A percentile compares a stretch with the other conserved stretches of the same genome.
Conservation (phyloP, 2,329 filamentous ascomycete genomes). For the Endocalyx cinctus region DNA sequence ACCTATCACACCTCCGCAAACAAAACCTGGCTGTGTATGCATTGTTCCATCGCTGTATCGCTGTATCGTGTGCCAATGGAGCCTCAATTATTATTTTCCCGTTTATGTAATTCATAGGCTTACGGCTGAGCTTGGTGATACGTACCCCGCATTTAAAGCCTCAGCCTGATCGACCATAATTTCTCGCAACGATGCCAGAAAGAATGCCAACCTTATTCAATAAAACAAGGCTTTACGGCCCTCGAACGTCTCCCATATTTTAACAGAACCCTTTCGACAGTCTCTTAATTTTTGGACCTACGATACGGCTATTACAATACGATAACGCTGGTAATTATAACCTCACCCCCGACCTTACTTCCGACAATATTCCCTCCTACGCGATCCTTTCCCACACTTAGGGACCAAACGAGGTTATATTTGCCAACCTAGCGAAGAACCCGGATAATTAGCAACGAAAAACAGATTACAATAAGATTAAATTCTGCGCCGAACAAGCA, state of each 20-base stretch:
- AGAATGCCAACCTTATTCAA: background rate
- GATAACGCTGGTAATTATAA: background rate
- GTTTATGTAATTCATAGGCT: background rate
- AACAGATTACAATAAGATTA: conserved; percentile 9
- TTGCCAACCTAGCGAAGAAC: conserved; percentile 7
- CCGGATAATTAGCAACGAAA: conserved; percentile 6
- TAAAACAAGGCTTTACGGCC: too few species aligned
- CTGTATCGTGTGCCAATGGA: too few species aligned
- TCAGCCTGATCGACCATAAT: background rate
- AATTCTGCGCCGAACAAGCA: conserved; percentile 11
- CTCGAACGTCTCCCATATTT: background rate
- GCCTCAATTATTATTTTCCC: background rate
- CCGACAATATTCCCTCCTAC: conserved; percentile 10
- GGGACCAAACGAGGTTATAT: conserved; percentile 11
- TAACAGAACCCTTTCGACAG: background rate
- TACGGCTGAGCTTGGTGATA: background rate
- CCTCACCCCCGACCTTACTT: background rate
- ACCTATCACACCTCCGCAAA: too few species aligned
- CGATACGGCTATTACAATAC: background rate
- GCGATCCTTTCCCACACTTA: conserved; percentile 14
- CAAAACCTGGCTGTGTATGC: too few species aligned
- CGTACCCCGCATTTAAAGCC: background rate
- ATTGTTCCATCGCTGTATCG: too few species aligned
- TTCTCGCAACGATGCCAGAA: background rate
- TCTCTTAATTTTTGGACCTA: background rate